A percentile compares a stretch with the other conserved stretches of the same genome.
Evolutionary conservation across 345 rosid genomes (phyloP).

Genomic region (Eucalyptus cladocalyx): DNA sequence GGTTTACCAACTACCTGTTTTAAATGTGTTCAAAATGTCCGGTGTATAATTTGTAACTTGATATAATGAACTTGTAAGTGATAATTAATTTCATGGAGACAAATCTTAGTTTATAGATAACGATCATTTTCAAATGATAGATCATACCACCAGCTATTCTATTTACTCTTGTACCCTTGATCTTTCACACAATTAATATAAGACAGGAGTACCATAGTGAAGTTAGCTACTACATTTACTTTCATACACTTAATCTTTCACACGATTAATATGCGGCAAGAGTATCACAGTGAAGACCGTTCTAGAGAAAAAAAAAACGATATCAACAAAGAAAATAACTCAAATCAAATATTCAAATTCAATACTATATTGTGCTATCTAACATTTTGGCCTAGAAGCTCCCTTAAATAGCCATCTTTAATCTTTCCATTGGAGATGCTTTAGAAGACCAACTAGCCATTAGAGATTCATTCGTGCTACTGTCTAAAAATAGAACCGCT

Average conservation of each 20-base stretch:
- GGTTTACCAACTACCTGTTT: background rate
- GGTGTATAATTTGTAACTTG: background rate
- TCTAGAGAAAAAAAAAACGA: no score
- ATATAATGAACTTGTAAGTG: background rate
- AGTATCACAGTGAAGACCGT: background rate
- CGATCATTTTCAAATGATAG: accelerated
- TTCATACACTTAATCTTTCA: background rate
- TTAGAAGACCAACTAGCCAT: no score
- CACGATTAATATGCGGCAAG: accelerated
- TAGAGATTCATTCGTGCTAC: accelerated
- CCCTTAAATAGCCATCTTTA: background rate
- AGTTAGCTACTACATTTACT: background rate
- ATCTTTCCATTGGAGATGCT: background rate
- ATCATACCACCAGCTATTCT: accelerated
- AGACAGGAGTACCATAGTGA: accelerated
- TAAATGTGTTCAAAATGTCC: background rate
- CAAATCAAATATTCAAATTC: no score
- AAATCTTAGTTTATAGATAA: background rate
- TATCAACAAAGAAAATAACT: no score
- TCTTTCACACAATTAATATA: accelerated
- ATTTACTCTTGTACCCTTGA: no score
- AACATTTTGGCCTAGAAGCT: background rate
- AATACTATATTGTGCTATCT: background rate
- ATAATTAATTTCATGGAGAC: background rate
- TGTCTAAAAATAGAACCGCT: no score